phyloP scores from a whole-genome alignment of 208 protist genomes.

The Leishmania tropica region DNA sequence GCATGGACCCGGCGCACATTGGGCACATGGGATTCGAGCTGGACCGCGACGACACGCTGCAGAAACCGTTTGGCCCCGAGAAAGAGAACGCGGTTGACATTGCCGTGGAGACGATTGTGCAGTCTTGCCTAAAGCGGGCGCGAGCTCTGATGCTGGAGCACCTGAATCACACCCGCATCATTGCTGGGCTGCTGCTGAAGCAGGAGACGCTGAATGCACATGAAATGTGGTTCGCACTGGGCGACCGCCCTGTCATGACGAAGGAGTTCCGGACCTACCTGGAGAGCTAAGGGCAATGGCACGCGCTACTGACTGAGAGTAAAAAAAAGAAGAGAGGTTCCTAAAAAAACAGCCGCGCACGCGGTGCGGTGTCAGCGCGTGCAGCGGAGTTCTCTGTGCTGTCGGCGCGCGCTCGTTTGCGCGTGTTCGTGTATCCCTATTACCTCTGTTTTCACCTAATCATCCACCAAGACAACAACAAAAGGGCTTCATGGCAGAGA shows the following conservation, averaged over 20 bases:
- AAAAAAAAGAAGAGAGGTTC: conserved; percentile 1
- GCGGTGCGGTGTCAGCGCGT: too few species aligned
- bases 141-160: conserved; percentile 61
- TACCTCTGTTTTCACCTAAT: background rate
- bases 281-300: conserved; percentile 46
- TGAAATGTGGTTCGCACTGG: conserved; percentile 77
- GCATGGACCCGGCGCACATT: conserved; percentile 83
- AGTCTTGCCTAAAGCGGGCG: conserved; percentile 71
- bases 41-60: conserved; percentile 63
- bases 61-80: conserved; percentile 95
- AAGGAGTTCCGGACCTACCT: conserved; percentile 83
- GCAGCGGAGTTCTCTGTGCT: too few species aligned
- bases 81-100: conserved; percentile 94
- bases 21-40: conserved; percentile 87
- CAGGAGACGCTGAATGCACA: conserved; percentile 87
- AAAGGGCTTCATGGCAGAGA: background rate
- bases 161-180: conserved; percentile 50
- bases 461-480: background rate
- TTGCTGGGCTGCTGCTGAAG: conserved; percentile 79
- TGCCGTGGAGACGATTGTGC: conserved; percentile 83
- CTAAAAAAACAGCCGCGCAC: too few species aligned
- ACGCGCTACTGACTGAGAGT: background rate
- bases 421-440: background rate
- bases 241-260: conserved; percentile 70
- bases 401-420: too few species aligned